Evolutionary conservation across 2,329 filamentous ascomycete species (phyloP).

Genomic region (Phyllosticta citriasiana): DNA sequence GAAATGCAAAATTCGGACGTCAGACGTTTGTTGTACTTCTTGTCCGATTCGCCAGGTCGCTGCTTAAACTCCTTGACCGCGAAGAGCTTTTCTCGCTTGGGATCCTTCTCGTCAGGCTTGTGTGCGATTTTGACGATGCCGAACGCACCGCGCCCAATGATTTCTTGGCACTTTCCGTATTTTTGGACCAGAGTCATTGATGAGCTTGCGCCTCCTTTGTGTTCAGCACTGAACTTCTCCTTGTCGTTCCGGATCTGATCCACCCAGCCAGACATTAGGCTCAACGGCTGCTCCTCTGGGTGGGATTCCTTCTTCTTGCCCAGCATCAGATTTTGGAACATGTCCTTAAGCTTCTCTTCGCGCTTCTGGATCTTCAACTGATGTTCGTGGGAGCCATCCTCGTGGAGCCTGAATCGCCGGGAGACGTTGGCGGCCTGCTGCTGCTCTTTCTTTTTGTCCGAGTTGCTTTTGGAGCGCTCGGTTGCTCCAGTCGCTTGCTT

Average conservation of each 20-base stretch:
- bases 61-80: conserved; percentile 98
- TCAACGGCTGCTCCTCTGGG: conserved; percentile 68
- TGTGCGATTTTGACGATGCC: conserved; percentile 96
- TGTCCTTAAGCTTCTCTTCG: conserved; percentile 88
- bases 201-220: conserved; percentile 63
- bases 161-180: conserved; percentile 96
- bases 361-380: conserved; percentile 80
- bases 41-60: conserved; percentile 84
- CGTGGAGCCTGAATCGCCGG: conserved; percentile 46
- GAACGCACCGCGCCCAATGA: conserved; percentile 92
- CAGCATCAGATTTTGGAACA: conserved; percentile 73
- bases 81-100: conserved; percentile 75
- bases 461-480: conserved; percentile 9
- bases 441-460: conserved; percentile 20
- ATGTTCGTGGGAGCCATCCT: conserved; percentile 71
- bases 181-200: conserved; percentile 82
- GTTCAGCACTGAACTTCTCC: conserved; percentile 63
- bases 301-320: conserved; percentile 70
- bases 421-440: conserved; percentile 17
- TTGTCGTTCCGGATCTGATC: conserved; percentile 86
- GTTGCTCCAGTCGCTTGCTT: conserved; percentile 9
- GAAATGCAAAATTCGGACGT: conserved; percentile 99
- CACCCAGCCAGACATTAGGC: conserved; percentile 91
- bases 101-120: conserved; percentile 76
- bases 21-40: conserved; percentile 95